These are phyloP conservation scores for Corchorus capsularis DNA, from an alignment of 345 rosid species.

Conservation along the genomic window DNA sequence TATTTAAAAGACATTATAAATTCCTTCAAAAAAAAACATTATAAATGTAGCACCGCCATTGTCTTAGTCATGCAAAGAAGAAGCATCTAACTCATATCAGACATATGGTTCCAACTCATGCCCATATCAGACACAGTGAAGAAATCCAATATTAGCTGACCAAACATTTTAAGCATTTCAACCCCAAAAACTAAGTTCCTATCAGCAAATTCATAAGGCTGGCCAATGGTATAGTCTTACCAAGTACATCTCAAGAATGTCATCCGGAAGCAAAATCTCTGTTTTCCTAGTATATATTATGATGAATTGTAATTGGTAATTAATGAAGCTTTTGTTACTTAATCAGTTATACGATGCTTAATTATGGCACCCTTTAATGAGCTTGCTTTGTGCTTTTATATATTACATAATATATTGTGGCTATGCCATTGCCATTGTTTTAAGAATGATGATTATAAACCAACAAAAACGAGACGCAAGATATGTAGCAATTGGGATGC, in stretches of 20 bases:
- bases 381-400: too few species aligned
- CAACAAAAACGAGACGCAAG: too few species aligned
- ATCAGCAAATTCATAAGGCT: slow-evolving; percentile 77
- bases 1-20: slow-evolving; percentile 4
- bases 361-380: too few species aligned
- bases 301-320: too few species aligned
- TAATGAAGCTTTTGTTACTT: too few species aligned
- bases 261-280: slow-evolving; percentile 85
- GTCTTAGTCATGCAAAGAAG: slow-evolving; percentile 85
- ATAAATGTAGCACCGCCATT: slow-evolving; percentile 75
- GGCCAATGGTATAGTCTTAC: slow-evolving; percentile 80
- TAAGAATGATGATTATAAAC: too few species aligned
- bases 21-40: too few species aligned
- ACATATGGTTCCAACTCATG: slow-evolving; percentile 72
- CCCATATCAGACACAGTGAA: slow-evolving; percentile 54
- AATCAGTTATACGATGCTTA: too few species aligned
- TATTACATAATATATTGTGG: too few species aligned
- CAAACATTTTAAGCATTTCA: slow-evolving; percentile 98
- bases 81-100: slow-evolving; percentile 77
- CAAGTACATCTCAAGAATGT: slow-evolving; percentile 88
- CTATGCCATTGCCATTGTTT: too few species aligned
- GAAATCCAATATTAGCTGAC: slow-evolving; percentile 89
- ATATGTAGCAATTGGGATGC: too few species aligned
- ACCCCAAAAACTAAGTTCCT: slow-evolving; percentile 70
- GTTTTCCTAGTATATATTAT: too few species aligned